Evolutionary conservation across 371 early-diverging fungal species (phyloP).

Genomic region (Mortierella sp.): DNA sequence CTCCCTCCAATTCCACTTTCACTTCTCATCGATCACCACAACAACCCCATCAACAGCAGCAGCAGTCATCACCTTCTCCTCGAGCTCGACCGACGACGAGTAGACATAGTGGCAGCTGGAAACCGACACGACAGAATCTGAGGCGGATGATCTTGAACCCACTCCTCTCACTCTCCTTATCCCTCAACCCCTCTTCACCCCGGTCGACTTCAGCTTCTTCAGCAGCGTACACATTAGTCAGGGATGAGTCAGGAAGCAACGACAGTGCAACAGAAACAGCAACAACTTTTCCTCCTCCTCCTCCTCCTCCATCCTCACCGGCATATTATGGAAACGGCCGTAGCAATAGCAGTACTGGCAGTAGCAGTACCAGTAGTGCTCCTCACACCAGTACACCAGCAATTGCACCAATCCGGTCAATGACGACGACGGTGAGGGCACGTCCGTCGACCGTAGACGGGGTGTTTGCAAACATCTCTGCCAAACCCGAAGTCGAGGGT

Average conservation of each 20-base stretch:
- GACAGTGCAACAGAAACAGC: background rate
- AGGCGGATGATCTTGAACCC: background rate
- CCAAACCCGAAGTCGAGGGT: conserved; percentile 65
- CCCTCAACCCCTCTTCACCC: background rate
- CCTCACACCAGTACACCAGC: background rate
- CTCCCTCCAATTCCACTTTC: background rate
- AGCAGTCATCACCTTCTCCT: background rate
- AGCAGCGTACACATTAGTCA: background rate
- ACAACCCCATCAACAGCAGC: background rate
- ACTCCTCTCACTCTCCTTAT: background rate
- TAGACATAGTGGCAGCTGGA: background rate
- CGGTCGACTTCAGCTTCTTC: background rate
- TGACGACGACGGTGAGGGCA: background rate
- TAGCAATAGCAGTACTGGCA: background rate
- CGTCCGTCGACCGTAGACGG: conserved; percentile 50
- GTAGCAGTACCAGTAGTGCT: background rate
- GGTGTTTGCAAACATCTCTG: conserved; percentile 68
- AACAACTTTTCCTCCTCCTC: background rate
- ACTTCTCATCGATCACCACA: no score
- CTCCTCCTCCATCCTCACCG: background rate
- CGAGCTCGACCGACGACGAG: background rate
- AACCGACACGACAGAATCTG: background rate
- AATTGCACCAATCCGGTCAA: background rate
- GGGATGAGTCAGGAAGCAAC: background rate
- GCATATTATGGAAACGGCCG: no score